Evolutionary conservation across 768 basidiomycete genomes (phyloP).

Genomic region (Trametes elegans): DNA sequence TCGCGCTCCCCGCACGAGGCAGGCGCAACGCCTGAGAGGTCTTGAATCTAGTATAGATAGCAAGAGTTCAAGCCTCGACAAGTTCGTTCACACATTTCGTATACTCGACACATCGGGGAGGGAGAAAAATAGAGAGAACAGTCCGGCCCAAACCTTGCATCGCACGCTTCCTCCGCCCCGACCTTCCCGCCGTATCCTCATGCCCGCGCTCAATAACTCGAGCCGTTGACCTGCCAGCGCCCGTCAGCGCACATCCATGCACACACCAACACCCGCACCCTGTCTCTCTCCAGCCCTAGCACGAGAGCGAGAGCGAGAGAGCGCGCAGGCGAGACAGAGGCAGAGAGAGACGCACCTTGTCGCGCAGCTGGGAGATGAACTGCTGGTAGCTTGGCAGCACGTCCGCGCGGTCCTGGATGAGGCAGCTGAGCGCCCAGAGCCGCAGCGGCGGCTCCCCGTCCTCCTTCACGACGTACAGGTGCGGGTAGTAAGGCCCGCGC

Average conservation of each 20-base stretch:
- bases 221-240: conserved; percentile 23
- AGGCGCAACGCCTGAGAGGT: too few species aligned
- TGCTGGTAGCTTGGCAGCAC: conserved; percentile 95
- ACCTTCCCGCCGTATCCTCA: not conserved
- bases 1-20: too few species aligned
- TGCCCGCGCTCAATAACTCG: conserved; percentile 20
- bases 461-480: conserved; percentile 96
- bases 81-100: conserved; percentile 13
- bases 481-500: conserved; percentile 88
- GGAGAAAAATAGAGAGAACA: not conserved
- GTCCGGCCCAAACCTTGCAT: conserved; percentile 7
- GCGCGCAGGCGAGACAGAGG: too few species aligned
- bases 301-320: too few species aligned
- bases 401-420: conserved; percentile 96
- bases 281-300: too few species aligned
- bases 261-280: too few species aligned
- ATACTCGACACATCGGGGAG: conserved; percentile 17
- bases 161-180: conserved; percentile 9
- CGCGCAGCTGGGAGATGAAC: conserved; percentile 85
- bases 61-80: conserved; percentile 1
- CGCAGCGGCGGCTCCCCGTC: conserved; percentile 94
- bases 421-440: conserved; percentile 90
- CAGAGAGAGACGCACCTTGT: conserved; percentile 56
- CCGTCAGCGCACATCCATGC: not conserved
- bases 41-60: conserved; percentile 14